A percentile compares a stretch with the other conserved stretches of the same genome.
Evolutionary conservation across 2,329 filamentous ascomycete species (phyloP).

Genomic region (Aspergillus arachidicola): DNA sequence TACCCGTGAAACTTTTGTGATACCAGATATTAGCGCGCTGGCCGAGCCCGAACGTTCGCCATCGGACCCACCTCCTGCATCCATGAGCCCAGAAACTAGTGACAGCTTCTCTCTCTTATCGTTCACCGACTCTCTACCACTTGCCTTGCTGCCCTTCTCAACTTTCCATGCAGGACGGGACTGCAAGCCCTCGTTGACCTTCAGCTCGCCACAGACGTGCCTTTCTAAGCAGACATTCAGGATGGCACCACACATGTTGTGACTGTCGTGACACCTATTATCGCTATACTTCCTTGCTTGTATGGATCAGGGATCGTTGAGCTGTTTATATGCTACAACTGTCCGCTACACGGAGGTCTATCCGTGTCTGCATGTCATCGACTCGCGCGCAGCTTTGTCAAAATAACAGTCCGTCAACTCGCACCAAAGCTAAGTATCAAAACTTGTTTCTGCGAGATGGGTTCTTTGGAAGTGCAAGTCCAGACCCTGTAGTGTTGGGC

Average conservation of each 20-base stretch:
- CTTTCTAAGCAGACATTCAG: not conserved
- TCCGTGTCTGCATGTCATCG: not conserved
- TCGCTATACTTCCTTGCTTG: not conserved
- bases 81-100: not conserved
- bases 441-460: not conserved
- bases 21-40: conserved; percentile 7
- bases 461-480: not conserved
- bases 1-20: conserved; percentile 13
- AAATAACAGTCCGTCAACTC: not conserved
- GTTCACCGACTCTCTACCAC: not conserved
- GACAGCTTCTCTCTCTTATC: not conserved
- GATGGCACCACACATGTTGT: not conserved
- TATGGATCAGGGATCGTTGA: not conserved
- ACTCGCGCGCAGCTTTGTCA: not conserved
- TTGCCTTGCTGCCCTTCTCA: not conserved
- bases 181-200: not conserved
- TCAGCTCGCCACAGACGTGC: not conserved
- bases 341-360: not conserved
- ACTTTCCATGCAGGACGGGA: not conserved
- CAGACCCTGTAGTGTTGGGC: not conserved
- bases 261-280: not conserved
- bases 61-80: conserved; percentile 1
- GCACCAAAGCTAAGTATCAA: not conserved
- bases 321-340: not conserved
- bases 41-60: not conserved